These are phyloP conservation scores for Podila horticola DNA, from an alignment of 192 early-diverging fungal genomes.

Conservation along the genomic window DNA sequence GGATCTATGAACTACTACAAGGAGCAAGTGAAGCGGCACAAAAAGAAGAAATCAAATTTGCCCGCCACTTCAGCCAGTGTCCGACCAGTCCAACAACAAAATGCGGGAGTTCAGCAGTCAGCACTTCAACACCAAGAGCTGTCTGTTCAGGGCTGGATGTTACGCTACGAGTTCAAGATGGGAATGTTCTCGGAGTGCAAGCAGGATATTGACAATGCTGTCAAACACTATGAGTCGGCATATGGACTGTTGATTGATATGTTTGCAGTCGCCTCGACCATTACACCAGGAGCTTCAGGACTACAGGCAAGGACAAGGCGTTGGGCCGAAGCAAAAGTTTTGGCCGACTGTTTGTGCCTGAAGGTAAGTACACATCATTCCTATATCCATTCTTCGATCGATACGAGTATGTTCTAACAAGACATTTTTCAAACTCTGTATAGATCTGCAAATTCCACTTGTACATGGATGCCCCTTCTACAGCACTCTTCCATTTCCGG, in stretches of 20 bases:
- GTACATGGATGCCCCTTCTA: constrained; percentile 71
- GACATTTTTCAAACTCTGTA: not conserved
- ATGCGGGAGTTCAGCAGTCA: constrained; percentile 13
- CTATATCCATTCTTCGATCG: not conserved
- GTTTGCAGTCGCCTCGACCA: constrained; percentile 61
- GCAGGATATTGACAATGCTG: constrained; percentile 68
- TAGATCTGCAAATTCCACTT: constrained; percentile 84
- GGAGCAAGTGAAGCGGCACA: constrained; percentile 76
- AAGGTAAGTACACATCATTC: constrained; percentile 61
- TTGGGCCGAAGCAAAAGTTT: constrained; percentile 77
- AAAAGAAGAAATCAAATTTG: constrained; percentile 75
- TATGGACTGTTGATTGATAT: constrained; percentile 75
- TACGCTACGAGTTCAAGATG: constrained; percentile 85
- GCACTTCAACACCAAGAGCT: constrained; percentile 50
- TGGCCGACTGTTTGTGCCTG: constrained; percentile 80
- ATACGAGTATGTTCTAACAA: not conserved
- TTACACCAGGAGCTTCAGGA: constrained; percentile 54
- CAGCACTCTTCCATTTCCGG: constrained; percentile 77
- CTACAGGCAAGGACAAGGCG: constrained; percentile 65
- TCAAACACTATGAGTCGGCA: constrained; percentile 74
- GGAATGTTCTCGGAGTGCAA: constrained; percentile 69
- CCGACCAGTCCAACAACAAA: constrained; percentile 28
- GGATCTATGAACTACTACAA: constrained; percentile 78
- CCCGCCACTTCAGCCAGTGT: constrained; percentile 54
- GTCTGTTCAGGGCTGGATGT: constrained; percentile 74